Percentiles rank a stretch among this genome's conserved stretches.
These are phyloP conservation scores for Microbotryomycetes sp. DNA, from an alignment of 1,284 basidiomycete species.

Conservation along the genomic window DNA sequence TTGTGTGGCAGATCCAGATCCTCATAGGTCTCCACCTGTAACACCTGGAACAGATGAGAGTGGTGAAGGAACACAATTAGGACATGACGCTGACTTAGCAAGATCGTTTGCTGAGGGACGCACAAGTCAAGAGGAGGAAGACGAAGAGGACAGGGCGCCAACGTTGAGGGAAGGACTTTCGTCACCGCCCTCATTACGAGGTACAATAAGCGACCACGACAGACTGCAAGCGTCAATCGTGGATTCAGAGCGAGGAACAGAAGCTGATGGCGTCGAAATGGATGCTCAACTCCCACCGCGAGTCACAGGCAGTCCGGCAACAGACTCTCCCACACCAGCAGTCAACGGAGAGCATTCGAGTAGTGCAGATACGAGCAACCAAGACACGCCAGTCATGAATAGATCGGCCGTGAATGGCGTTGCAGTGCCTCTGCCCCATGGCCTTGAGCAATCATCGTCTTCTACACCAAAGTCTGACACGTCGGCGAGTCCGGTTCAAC, in stretches of 20 bases:
- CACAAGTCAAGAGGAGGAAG: background rate
- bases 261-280: no score
- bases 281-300: no score
- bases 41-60: background rate
- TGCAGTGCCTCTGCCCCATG: background rate
- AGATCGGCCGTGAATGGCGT: background rate
- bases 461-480: background rate
- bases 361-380: no score
- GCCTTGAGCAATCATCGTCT: background rate
- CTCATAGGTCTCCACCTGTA: background rate
- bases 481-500: background rate
- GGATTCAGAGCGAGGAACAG: no score
- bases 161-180: background rate
- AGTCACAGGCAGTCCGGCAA: no score
- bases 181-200: background rate
- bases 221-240: no score
- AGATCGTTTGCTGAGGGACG: background rate
- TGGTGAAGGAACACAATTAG: background rate
- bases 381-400: no score
- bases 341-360: no score
- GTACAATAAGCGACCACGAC: background rate
- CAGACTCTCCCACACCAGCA: no score
- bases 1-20: slow-evolving; percentile 6
- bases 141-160: background rate
- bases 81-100: background rate